These are phyloP conservation scores for Alternaria sp. DNA, from an alignment of 2,329 filamentous ascomycete species.

Conservation along the genomic window DNA sequence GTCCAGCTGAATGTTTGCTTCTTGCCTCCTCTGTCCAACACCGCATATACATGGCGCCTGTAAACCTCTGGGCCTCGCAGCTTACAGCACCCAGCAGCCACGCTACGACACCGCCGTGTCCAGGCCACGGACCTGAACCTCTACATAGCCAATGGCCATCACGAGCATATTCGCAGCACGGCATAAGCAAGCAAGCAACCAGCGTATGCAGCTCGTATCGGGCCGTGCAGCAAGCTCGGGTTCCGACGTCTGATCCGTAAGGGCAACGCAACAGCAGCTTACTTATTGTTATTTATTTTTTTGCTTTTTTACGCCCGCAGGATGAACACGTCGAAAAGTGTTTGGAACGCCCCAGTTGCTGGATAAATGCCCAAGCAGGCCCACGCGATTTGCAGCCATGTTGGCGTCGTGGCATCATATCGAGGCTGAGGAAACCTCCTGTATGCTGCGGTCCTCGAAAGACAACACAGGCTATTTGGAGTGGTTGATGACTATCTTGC, in stretches of 20 bases:
- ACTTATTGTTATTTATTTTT: background rate
- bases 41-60: slow-evolving; percentile 1
- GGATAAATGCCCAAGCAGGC: background rate
- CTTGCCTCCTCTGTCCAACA: background rate
- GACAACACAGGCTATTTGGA: background rate
- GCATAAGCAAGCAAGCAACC: slow-evolving; percentile 9
- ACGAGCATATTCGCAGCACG: background rate
- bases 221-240: slow-evolving; percentile 1
- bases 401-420: slow-evolving; percentile 1
- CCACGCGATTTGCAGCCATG: slow-evolving; percentile 3
- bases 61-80: slow-evolving; percentile 3
- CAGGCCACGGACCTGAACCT: background rate
- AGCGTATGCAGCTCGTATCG: slow-evolving; percentile 7
- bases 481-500: background rate
- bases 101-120: slow-evolving; percentile 1
- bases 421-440: background rate
- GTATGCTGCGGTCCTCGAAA: background rate
- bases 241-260: background rate
- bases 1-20: slow-evolving; percentile 1
- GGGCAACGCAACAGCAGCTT: slow-evolving; percentile 3
- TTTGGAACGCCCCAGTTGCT: background rate
- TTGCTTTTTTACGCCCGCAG: background rate
- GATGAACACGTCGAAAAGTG: background rate
- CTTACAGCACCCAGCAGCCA: background rate
- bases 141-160: background rate